Conservation (phyloP, 2,329 filamentous ascomycete species). For the Phialophora expanda region DNA sequence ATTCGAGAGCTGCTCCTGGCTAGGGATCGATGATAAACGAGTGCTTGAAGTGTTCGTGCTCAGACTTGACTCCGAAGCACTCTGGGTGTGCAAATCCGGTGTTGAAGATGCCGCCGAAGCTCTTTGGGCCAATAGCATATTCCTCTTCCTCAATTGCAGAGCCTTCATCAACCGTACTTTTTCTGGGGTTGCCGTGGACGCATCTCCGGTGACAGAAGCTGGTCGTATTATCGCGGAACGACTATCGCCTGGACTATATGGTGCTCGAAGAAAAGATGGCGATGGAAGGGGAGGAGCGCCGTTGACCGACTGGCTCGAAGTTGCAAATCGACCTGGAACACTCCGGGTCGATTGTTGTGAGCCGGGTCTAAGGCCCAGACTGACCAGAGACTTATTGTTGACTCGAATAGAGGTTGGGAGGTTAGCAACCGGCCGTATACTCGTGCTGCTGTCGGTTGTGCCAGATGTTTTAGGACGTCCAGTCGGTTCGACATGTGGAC, state of each 20-base stretch:
- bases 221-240: constrained; percentile 27
- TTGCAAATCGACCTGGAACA: constrained; percentile 45
- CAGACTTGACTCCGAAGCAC: constrained; percentile 24
- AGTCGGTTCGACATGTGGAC: constrained; percentile 71
- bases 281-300: constrained; percentile 36
- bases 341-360: constrained; percentile 54
- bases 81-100: constrained; percentile 21
- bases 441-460: constrained; percentile 48
- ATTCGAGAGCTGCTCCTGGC: constrained; percentile 31
- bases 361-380: constrained; percentile 47
- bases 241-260: constrained; percentile 31
- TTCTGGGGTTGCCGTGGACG: constrained; percentile 71
- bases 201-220: constrained; percentile 33
- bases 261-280: constrained; percentile 25
- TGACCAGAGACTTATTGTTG: constrained; percentile 52
- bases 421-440: constrained; percentile 73
- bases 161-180: constrained; percentile 94
- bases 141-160: constrained; percentile 84
- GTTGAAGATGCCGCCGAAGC: constrained; percentile 21
- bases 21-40: constrained; percentile 26
- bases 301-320: constrained; percentile 26
- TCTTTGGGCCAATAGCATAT: constrained; percentile 55
- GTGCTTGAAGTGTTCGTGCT: constrained; percentile 16
- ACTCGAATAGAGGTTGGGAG: constrained; percentile 81
- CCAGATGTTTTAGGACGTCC: constrained; percentile 66